Conservation (phyloP, 352 stramenopile species). For the Phytophthora melonis region DNA sequence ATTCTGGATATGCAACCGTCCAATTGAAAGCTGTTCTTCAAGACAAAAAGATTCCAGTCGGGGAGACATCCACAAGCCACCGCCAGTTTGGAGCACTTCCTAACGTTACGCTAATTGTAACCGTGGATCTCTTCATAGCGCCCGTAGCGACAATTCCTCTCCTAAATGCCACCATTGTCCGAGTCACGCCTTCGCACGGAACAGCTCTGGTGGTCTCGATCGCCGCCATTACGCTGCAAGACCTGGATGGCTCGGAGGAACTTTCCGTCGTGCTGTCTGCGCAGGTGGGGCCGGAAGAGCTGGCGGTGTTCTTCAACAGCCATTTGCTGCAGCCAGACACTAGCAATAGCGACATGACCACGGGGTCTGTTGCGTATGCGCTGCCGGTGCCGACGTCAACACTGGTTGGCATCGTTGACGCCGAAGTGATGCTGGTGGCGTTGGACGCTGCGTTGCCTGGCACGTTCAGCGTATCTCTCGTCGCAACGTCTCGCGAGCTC, state of each 20-base stretch:
- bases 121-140: slow-evolving; percentile 28
- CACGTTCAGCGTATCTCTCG: slow-evolving; percentile 24
- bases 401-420: slow-evolving; percentile 9
- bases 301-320: slow-evolving; percentile 31
- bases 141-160: slow-evolving; percentile 26
- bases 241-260: slow-evolving; percentile 35
- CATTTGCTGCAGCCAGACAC: slow-evolving; percentile 5
- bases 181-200: neutral
- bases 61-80: slow-evolving; percentile 13
- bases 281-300: neutral
- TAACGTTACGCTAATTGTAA: slow-evolving; percentile 32
- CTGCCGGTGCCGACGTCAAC: slow-evolving; percentile 18
- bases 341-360: neutral
- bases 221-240: slow-evolving; percentile 17
- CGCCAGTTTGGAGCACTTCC: slow-evolving; percentile 25
- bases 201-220: slow-evolving; percentile 25
- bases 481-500: slow-evolving; percentile 26
- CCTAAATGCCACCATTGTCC: slow-evolving; percentile 5
- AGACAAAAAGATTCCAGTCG: slow-evolving; percentile 20
- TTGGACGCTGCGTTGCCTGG: slow-evolving; percentile 5
- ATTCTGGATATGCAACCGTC: slow-evolving; percentile 39
- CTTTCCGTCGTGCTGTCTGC: slow-evolving; percentile 19
- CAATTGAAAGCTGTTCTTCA: slow-evolving; percentile 34
- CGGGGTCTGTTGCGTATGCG: slow-evolving; percentile 3
- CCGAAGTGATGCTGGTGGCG: slow-evolving; percentile 26